These are phyloP conservation scores for Verbena officinalis DNA, from an alignment of 257 asterid genomes.

Conservation along the genomic window DNA sequence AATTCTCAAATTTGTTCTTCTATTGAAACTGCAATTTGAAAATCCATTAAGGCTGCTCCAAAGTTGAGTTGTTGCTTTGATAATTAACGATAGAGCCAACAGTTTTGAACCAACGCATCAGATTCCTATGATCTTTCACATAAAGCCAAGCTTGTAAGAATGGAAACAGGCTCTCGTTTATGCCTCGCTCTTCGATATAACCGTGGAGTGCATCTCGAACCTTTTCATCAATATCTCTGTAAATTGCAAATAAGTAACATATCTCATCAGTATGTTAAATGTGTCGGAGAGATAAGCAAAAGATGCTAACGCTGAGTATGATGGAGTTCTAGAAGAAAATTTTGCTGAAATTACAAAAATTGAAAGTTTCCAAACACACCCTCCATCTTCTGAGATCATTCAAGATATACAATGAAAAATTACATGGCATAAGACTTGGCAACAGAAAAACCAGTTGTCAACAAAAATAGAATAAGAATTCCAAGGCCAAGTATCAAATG, in stretches of 20 bases:
- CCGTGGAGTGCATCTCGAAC: constrained; percentile 68
- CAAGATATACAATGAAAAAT: background rate
- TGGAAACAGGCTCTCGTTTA: constrained; percentile 74
- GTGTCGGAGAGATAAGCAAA: background rate
- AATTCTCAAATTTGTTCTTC: background rate
- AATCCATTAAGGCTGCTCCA: constrained; percentile 30
- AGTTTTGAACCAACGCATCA: constrained; percentile 64
- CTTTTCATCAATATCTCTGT: constrained; percentile 68
- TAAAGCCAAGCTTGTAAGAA: constrained; percentile 97
- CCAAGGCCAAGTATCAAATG: background rate
- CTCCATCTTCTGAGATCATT: background rate
- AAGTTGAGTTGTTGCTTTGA: constrained; percentile 37
- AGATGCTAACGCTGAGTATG: background rate
- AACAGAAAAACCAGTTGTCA: background rate
- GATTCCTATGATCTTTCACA: constrained; percentile 91
- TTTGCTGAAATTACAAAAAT: background rate
- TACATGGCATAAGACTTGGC: background rate
- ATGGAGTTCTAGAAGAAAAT: constrained; percentile 1
- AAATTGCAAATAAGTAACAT: constrained; percentile 11
- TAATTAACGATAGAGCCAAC: constrained; percentile 53
- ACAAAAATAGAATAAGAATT: background rate
- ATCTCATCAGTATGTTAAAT: background rate
- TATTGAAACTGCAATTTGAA: background rate
- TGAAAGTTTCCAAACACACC: background rate
- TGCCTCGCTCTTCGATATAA: constrained; percentile 82